Evolutionary conservation across 2,329 filamentous ascomycete species (phyloP).

Genomic region (Cercospora sp.): DNA sequence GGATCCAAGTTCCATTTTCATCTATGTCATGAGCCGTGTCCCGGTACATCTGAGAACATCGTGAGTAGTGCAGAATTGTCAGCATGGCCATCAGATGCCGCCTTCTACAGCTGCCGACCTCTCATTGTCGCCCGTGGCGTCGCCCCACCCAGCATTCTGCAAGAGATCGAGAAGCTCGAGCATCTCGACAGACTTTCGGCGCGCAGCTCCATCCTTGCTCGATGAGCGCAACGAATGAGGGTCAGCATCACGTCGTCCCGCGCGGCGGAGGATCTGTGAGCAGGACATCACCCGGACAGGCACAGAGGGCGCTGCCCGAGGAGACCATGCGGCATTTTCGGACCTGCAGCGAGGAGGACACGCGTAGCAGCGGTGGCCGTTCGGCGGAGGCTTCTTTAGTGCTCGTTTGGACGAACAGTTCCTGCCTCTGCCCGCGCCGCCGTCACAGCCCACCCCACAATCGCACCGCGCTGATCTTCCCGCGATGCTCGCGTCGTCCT

Average conservation of each 20-base stretch:
- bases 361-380: neutral
- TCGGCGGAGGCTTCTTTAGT: neutral
- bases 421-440: conserved; percentile 5
- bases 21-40: neutral
- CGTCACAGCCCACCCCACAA: neutral
- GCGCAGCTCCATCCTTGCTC: conserved; percentile 12
- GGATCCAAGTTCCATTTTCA: neutral
- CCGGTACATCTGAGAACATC: neutral
- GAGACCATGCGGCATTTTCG: conserved; percentile 1
- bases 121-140: neutral
- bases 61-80: neutral
- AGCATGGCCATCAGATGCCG: neutral
- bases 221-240: neutral
- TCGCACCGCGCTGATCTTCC: neutral
- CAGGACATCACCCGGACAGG: neutral
- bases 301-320: neutral
- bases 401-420: conserved; percentile 3
- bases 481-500: conserved; percentile 1
- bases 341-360: conserved; percentile 2
- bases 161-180: conserved; percentile 8
- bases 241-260: neutral
- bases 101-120: neutral
- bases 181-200: neutral
- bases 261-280: neutral
- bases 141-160: neutral